phyloP scores from a whole-genome alignment of 495 filamentous ascomycete genomes.

The Peziza echinospora region DNA sequence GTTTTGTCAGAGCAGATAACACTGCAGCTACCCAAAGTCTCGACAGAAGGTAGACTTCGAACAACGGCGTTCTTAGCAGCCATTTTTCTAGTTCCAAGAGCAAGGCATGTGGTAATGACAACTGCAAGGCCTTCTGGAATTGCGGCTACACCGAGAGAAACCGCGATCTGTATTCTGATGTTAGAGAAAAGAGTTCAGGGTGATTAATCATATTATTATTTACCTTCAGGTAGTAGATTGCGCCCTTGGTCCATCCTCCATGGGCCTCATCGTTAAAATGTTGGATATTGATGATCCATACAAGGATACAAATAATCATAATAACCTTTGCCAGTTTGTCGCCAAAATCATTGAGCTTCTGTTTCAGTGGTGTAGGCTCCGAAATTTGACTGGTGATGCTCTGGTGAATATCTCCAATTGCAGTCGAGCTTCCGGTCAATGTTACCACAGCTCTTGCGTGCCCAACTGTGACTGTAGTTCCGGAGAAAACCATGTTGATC shows the following conservation, averaged over 20 bases:
- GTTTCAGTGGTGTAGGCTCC: constrained; percentile 87
- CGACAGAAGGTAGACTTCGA: constrained; percentile 83
- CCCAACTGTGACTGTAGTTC: constrained; percentile 89
- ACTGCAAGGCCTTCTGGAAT: constrained; percentile 95
- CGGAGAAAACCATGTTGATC: constrained; percentile 93
- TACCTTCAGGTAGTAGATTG: constrained; percentile 91
- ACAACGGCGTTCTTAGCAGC: constrained; percentile 95
- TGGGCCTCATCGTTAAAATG: constrained; percentile 91
- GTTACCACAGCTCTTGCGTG: constrained; percentile 85
- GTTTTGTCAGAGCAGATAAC: constrained; percentile 99
- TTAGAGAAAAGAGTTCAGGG: not conserved
- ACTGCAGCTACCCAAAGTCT: constrained; percentile 96
- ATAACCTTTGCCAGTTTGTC: constrained; percentile 96
- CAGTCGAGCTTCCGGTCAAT: constrained; percentile 72
- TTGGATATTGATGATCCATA: constrained; percentile 95
- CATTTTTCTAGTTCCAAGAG: constrained; percentile 92
- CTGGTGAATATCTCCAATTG: constrained; percentile 97
- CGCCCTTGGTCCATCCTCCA: constrained; percentile 88
- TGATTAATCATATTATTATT: too few species aligned
- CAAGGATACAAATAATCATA: constrained; percentile 81
- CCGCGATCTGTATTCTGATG: constrained; percentile 43
- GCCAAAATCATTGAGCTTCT: constrained; percentile 97
- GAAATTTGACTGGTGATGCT: constrained; percentile 97
- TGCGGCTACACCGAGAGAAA: constrained; percentile 92
- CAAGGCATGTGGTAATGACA: constrained; percentile 92